Evolutionary conservation across 1,284 basidiomycete genomes (phyloP).

Genomic region (Albatrellus sp.): DNA sequence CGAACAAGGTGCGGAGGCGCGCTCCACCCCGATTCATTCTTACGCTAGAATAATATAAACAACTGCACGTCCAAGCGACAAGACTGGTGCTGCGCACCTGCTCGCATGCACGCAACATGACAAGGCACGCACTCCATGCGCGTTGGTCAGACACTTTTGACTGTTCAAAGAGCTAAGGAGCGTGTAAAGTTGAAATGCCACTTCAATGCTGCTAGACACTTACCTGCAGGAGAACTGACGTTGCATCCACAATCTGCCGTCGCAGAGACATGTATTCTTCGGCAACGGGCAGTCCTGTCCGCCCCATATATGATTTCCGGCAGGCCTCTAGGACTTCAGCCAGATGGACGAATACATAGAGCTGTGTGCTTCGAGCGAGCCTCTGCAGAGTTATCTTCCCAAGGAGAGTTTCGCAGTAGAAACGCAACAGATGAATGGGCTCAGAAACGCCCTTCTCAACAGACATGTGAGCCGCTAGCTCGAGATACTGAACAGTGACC

Average conservation of each 20-base stretch:
- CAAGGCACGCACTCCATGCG: slow-evolving; percentile 12
- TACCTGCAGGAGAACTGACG: slow-evolving; percentile 3
- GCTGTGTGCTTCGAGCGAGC: slow-evolving; percentile 28
- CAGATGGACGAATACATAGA: slow-evolving; percentile 30
- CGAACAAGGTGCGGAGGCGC: slow-evolving; percentile 29
- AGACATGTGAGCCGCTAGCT: slow-evolving; percentile 32
- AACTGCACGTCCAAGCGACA: slow-evolving; percentile 6
- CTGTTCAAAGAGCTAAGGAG: slow-evolving; percentile 16
- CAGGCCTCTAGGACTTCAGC: slow-evolving; percentile 23
- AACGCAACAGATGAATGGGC: slow-evolving; percentile 35
- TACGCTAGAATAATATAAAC: slow-evolving; percentile 25
- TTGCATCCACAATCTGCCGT: slow-evolving; percentile 10
- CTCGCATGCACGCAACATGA: slow-evolving; percentile 18
- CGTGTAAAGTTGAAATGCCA: neutral
- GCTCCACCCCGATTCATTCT: slow-evolving; percentile 31
- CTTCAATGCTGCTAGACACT: slow-evolving; percentile 1
- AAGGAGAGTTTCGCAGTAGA: slow-evolving; percentile 32
- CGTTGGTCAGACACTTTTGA: slow-evolving; percentile 6
- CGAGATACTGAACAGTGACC: slow-evolving; percentile 30
- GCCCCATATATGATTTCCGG: slow-evolving; percentile 12
- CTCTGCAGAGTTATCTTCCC: slow-evolving; percentile 35
- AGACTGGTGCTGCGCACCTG: slow-evolving; percentile 23
- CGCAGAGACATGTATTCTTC: slow-evolving; percentile 8
- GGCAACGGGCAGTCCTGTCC: neutral
- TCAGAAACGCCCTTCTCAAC: slow-evolving; percentile 29